Percentiles rank a stretch among this genome's conserved stretches.
These are phyloP conservation scores for Aureobasidium sp. DNA, from an alignment of 2,329 filamentous ascomycete genomes.

Conservation along the genomic window DNA sequence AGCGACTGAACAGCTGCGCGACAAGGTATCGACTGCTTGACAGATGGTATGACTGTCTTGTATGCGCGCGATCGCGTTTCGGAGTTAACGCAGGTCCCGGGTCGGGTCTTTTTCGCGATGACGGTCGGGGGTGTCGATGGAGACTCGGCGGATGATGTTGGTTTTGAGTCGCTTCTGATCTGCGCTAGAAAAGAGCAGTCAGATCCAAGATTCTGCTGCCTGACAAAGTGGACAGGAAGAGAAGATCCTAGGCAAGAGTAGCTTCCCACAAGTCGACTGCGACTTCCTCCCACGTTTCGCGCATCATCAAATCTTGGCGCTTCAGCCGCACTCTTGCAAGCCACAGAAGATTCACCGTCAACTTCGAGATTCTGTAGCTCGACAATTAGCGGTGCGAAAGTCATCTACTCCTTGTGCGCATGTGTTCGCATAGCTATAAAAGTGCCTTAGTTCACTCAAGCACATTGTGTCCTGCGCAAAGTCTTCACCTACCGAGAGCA, in stretches of 20 bases:
- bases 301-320: neutral
- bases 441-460: neutral
- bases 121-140: neutral
- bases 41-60: neutral
- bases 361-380: neutral
- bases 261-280: neutral
- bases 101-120: neutral
- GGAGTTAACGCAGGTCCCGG: conserved; percentile 1
- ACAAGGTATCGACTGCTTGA: neutral
- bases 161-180: neutral
- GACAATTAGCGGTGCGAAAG: neutral
- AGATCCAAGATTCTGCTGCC: neutral
- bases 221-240: neutral
- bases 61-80: neutral
- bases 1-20: neutral
- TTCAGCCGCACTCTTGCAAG: neutral
- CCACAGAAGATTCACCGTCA: neutral
- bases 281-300: neutral
- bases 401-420: neutral
- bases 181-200: neutral
- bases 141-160: neutral
- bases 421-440: neutral
- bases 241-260: neutral
- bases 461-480: neutral
- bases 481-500: neutral